Percentiles rank a stretch among this genome's conserved stretches.
phyloP scores from a whole-genome alignment of 331 rosid genomes.

The Malus hybrid region DNA sequence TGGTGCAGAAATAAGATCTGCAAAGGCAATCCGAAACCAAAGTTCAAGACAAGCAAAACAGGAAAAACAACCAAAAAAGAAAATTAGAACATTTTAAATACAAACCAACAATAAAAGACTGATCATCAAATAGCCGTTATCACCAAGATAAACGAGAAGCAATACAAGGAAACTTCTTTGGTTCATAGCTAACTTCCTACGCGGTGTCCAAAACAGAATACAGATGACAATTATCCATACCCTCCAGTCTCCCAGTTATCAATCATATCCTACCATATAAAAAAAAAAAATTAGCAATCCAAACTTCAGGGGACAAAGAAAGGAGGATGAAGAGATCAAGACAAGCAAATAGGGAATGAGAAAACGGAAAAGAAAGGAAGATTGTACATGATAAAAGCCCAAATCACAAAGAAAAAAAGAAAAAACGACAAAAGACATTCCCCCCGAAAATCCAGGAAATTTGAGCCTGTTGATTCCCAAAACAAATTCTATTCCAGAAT shows the following conservation, averaged over 20 bases:
- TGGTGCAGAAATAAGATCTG: background rate
- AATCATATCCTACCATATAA: background rate
- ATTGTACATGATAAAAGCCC: background rate
- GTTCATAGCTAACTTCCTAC: background rate
- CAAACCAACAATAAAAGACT: background rate
- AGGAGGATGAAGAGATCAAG: background rate
- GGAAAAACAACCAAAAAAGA: background rate
- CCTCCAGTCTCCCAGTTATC: background rate
- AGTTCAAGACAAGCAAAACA: background rate
- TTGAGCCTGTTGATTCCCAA: background rate
- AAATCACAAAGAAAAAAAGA: background rate
- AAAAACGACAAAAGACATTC: background rate
- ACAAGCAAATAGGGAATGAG: background rate
- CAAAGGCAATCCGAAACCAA: background rate
- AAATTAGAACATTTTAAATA: background rate
- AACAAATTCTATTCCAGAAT: background rate
- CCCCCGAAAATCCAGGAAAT: background rate
- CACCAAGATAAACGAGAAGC: background rate
- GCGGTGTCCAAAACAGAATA: background rate
- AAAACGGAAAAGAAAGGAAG: background rate
- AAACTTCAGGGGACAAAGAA: background rate
- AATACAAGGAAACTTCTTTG: background rate
- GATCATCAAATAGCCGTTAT: background rate
- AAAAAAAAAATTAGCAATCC: background rate
- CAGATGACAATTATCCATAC: background rate